Evolutionary conservation across 768 basidiomycete genomes (phyloP), one percentile per base, ranked within the genome.

Genomic region (Boletus tylopilopsis): DNA sequence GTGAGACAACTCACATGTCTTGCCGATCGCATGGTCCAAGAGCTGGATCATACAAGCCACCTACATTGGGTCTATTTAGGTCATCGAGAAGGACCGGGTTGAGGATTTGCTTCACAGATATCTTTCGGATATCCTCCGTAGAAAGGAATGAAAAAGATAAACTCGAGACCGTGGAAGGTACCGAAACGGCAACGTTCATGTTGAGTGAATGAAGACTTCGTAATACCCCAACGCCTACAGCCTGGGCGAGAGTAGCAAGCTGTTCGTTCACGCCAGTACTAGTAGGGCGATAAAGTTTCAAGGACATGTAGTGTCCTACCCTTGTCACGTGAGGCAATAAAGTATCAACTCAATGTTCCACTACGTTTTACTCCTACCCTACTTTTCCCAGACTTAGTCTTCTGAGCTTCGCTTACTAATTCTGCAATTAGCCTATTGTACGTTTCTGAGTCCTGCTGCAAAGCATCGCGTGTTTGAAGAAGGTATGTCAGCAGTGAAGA

Each of bases 71-170:
- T 58, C 89, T 74, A 67, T 94, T 94, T 32, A 97, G 73, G 67
- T 95, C 92, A 73, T 99, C 94, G 56, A 98, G 80, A 35, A 99
- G 81, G 51, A 88, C 77, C 3, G 94, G 89, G 67, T 98, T 98
- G 45, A 92, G 80, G 55, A 98, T 87, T 73, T 96, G 92, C 72
- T 96, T 94, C 63, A 98, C 95, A n/a, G 93, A 95, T 63, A 98
- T 92, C 50, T 87, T 82, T 38, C 88, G 82, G 63, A 97, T 78
- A 68, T 99, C 94, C 58, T 88, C 79, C 13, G 90, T 74, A 15
- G 87, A 82, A 44, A 99, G 82, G 68, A 94, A 95, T 1, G 94
- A 94, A 69, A 99, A 99, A 9, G 93, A 92, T 51, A 97, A 71
- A 54, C 87, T 86, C 47, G 83, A 71, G 54, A 94, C 85, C 25